Evolutionary conservation across 768 basidiomycete genomes (phyloP).

Genomic region (Termitomyces sp.): DNA sequence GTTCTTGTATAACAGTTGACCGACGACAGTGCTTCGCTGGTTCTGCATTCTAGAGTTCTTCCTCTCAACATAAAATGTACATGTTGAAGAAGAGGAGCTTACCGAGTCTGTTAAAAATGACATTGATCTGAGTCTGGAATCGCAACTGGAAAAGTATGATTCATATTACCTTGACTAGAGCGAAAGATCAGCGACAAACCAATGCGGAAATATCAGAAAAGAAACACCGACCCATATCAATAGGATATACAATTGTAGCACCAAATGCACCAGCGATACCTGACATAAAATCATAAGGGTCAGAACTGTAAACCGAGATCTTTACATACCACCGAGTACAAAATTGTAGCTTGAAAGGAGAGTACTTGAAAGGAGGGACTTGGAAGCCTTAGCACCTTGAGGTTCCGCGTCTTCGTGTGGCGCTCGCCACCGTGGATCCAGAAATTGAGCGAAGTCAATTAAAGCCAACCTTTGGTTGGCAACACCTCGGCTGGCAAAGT

Average conservation of each 20-base stretch:
- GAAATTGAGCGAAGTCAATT: slow-evolving; percentile 86
- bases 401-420: slow-evolving; percentile 51
- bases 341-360: slow-evolving; percentile 83
- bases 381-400: slow-evolving; percentile 19
- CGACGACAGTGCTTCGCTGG: slow-evolving; percentile 93
- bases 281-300: slow-evolving; percentile 20
- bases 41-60: slow-evolving; percentile 78
- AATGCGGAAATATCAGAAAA: neutral
- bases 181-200: slow-evolving; percentile 7
- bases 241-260: slow-evolving; percentile 97
- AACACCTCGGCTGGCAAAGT: slow-evolving; percentile 87
- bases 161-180: slow-evolving; percentile 64
- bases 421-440: slow-evolving; percentile 86
- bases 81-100: slow-evolving; percentile 9
- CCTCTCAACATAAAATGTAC: neutral
- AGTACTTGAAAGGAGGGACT: slow-evolving; percentile 41
- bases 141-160: neutral
- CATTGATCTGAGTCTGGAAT: neutral
- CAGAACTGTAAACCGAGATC: slow-evolving; percentile 1
- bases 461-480: slow-evolving; percentile 69
- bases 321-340: slow-evolving; percentile 63
- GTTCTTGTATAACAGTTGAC: slow-evolving; percentile 96
- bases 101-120: slow-evolving; percentile 50
- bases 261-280: slow-evolving; percentile 92
- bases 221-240: slow-evolving; percentile 72